Evolutionary conservation across 2,329 filamentous ascomycete genomes (phyloP), one percentile per base, ranked within the genome.

Genomic region (Metarhizium rileyi): DNA sequence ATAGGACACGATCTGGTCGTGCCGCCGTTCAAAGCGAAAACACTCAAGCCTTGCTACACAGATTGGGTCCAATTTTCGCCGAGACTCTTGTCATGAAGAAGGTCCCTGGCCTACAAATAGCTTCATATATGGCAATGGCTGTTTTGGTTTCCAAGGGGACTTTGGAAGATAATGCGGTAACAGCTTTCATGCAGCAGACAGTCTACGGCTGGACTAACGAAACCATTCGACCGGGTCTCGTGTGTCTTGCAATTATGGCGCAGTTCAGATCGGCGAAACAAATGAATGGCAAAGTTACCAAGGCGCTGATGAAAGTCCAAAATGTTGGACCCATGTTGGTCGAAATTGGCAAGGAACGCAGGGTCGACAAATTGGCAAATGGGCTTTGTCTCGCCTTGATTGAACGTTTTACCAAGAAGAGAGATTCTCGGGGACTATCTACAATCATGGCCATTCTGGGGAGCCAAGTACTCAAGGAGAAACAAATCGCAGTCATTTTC

Each of bases 61-160:
- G 73, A 70, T 60, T 81, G 78, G 62, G 75, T 75, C 66, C 90
- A 72, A 58, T 90, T 3, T 74, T 98, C 28, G 86, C 88, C 52
- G 83, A 87, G 55, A 87, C 86, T 1, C 75, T 97, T 53, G 76
- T 83, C 8, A 78, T 91, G 71, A 83, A 83, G 59, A 82, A 85
- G 53, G 82, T 84, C 0, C 80, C 89, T 1, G 87, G 91, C 53
- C 72, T 95, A 40, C 86, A 90, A 56, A 78, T 94, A 52, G 90
- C 86, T 16, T 90, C 87, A 50, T 97, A 95, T 65, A 95, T 96
- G 86, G 82, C 95, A 20, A 78, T 90, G 50, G 81, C 89, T 6
- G 82, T 97, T 45, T 77, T 97, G 53, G 90, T 88, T 6, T 83
- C 87, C 45, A 95, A 95, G 66, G 83, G 86, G 1, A 77, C 80